Evolutionary conservation across 495 filamentous ascomycete species (phyloP), one percentile per base, ranked within the genome.

Genomic region (Cenococcum geophilum): DNA sequence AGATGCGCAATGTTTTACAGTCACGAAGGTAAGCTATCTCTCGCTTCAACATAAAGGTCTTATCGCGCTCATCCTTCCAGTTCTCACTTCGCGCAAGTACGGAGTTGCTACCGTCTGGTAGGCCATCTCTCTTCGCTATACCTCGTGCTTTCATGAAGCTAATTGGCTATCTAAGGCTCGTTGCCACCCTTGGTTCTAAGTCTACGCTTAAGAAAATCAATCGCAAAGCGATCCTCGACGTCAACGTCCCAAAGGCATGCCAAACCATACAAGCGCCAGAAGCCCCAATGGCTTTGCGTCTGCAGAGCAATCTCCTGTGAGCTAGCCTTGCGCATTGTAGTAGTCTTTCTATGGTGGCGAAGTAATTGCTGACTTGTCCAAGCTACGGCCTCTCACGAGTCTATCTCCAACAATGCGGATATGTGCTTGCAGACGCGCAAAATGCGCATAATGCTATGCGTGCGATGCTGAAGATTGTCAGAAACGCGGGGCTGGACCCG

Each of bases 81-180:
- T 97, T 61, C 84, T 98, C 57, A 96, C 89, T 5, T 91, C 83
- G 49, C 85, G 86, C 45, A 86, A 91, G 70, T 86, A 95, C 77
- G 93, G 93, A 32, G 89, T 98, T 57, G 89, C 92, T 4, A 97
- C 92, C 1, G 85, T 98, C 54, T 98, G 93, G 92, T 95, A 79
- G 72, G 83, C 71, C 4, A 11, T 9, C 5, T 34, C 4, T 12
- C 27, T 25, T 43, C 5, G n/a, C 32, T 34, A 37, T 47, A 50
- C 21, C 45, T 50, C 20, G 21, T 23, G 5, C 47, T 36, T 59
- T 27, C 32, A 55, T 61, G 48, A 58, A 20, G 21, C 6, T 27
- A 12, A 53, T 42, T 62, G n/a, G 58, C 45, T 32, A 22, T 10
- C n/a, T 49, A 55, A 96, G 92, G 93, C 81, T 98, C 8, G 87